Percentiles rank a stretch among this genome's conserved stretches.
Evolutionary conservation across 371 early-diverging fungal species (phyloP).

Genomic region (Apophysomyces sp.): DNA sequence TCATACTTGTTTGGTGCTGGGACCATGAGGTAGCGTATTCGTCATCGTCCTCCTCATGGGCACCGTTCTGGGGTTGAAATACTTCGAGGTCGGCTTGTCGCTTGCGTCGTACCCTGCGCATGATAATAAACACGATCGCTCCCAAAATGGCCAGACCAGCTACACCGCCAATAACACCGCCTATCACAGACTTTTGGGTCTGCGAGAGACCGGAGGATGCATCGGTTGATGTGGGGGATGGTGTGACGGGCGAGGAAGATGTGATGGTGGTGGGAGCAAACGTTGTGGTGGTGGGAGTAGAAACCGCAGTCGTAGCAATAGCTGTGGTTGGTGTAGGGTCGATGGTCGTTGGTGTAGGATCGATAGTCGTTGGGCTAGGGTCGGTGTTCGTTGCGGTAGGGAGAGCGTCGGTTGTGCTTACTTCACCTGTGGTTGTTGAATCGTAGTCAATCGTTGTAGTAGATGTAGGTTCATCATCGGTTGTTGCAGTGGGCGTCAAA

Average conservation of each 20-base stretch:
- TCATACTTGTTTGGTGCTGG: not conserved
- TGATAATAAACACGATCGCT: slow-evolving; percentile 19
- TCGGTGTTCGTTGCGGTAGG: not conserved
- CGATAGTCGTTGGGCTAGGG: not conserved
- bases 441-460: no score
- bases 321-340: not conserved
- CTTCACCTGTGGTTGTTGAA: no score
- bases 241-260: not conserved
- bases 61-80: slow-evolving; percentile 28
- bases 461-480: no score
- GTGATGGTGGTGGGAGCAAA: not conserved
- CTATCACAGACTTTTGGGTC: slow-evolving; percentile 25
- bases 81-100: slow-evolving; percentile 26
- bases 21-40: not conserved
- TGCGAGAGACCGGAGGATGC: not conserved
- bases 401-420: no score
- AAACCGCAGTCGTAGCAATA: not conserved
- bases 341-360: not conserved
- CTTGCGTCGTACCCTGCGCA: slow-evolving; percentile 12
- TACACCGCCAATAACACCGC: slow-evolving; percentile 37
- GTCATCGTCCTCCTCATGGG: slow-evolving; percentile 16
- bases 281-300: not conserved
- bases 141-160: slow-evolving; percentile 29
- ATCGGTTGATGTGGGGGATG: no score
- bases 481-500: no score